phyloP scores from a whole-genome alignment of 2,329 filamentous ascomycete species.

The Apiospora aurea region DNA sequence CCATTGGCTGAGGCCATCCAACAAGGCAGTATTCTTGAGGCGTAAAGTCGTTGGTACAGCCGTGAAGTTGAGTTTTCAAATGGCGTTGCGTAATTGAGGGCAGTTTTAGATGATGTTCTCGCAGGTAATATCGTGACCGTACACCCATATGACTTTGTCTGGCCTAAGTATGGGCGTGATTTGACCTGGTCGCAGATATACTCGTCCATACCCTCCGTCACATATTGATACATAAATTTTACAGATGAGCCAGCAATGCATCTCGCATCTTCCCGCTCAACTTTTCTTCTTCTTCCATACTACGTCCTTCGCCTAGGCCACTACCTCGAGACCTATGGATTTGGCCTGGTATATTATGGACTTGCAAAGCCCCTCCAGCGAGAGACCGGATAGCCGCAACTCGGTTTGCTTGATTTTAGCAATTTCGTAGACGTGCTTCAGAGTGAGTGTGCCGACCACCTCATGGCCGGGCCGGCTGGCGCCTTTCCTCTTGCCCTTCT shows the following conservation, averaged over 20 bases:
- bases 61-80: background rate
- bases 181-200: background rate
- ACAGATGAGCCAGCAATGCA: background rate
- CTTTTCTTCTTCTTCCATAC: background rate
- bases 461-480: slow-evolving; percentile 79
- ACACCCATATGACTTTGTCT: background rate
- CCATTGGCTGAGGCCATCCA: background rate
- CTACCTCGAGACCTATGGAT: slow-evolving; percentile 76
- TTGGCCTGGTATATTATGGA: slow-evolving; percentile 78
- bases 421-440: slow-evolving; percentile 98
- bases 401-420: slow-evolving; percentile 93
- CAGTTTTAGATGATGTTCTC: background rate
- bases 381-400: slow-evolving; percentile 73
- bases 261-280: background rate
- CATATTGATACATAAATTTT: slow-evolving; percentile 3
- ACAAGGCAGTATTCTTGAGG: background rate
- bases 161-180: background rate
- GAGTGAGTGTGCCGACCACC: slow-evolving; percentile 80
- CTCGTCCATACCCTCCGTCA: background rate
- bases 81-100: background rate
- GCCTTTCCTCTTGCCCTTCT: slow-evolving; percentile 81
- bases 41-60: background rate
- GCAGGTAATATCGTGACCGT: background rate
- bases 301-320: slow-evolving; percentile 55
- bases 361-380: slow-evolving; percentile 74